These are phyloP conservation scores for Phialemonium atrogriseum DNA, from an alignment of 2,329 filamentous ascomycete species.

Conservation along the genomic window DNA sequence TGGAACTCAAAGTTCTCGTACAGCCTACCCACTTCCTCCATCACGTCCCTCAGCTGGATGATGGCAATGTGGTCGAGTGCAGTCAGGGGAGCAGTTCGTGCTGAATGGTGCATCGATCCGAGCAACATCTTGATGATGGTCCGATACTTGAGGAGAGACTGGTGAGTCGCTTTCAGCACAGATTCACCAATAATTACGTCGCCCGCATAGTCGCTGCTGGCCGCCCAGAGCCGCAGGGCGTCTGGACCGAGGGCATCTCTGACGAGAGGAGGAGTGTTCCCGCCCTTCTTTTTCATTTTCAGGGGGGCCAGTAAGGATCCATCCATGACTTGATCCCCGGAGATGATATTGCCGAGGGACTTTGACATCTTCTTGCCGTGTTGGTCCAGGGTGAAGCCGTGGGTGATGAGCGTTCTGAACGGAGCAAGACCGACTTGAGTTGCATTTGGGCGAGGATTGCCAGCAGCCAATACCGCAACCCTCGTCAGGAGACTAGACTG, in stretches of 20 bases:
- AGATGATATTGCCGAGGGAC: conserved; percentile 81
- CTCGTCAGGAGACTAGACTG: conserved; percentile 90
- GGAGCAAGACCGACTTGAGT: conserved; percentile 43
- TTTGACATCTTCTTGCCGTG: conserved; percentile 98
- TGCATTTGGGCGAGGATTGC: conserved; percentile 22
- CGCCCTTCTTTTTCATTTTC: conserved; percentile 49
- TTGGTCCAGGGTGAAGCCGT: conserved; percentile 87
- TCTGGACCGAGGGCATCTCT: conserved; percentile 77
- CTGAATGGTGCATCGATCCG: conserved; percentile 57
- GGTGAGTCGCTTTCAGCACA: conserved; percentile 69
- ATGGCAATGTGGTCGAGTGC: conserved; percentile 68
- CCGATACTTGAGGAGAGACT: conserved; percentile 74
- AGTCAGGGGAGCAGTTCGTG: conserved; percentile 42
- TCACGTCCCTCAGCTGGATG: conserved; percentile 60
- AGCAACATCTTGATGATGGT: conserved; percentile 86
- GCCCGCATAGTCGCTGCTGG: conserved; percentile 81
- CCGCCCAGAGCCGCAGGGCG: conserved; percentile 82
- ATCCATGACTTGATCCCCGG: conserved; percentile 75
- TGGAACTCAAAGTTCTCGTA: conserved; percentile 74
- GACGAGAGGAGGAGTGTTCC: conserved; percentile 31
- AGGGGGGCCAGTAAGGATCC: conserved; percentile 67
- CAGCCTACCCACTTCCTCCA: conserved; percentile 53
- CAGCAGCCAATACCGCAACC: conserved; percentile 52
- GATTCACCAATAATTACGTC: conserved; percentile 77
- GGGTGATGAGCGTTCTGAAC: conserved; percentile 85